Base-by-base conservation (phyloP, 1,284 basidiomycete genomes). In the Phylloporus sp. region DNA sequence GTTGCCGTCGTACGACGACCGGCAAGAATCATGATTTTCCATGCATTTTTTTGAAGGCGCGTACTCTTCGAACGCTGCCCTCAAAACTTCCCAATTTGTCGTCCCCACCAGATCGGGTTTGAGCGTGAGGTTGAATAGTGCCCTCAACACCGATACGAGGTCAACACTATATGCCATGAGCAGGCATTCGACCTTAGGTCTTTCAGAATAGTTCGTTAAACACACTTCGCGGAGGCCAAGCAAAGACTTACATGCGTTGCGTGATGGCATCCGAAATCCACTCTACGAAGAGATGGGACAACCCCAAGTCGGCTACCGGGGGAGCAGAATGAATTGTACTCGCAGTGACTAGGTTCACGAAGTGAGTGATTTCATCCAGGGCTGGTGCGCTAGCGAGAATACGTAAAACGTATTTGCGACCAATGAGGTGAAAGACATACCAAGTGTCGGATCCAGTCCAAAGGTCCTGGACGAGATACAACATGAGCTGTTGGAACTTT, bases 161-260 rank as follows among this genome's bases (percentile, higher is more conserved):
- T 66, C 59, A n/a, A 66, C n/a, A 8, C 55, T 58, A 17, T 66
- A 66, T n/a, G 59, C 37, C 56, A 56, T 58, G 3, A 66, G 34
- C n/a, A 66, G 42, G 31, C 64, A 13, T 37, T 66, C 64, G 4
- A 66, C 47, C 18, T 66, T 42, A n/a, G 64, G 64, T 47, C 64
- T 66, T 46, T 10, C 26, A 40, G 47, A 39, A 39, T 22, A 24
- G 4, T 7, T 1, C 55, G 10, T 22, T 15, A 6, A 40, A 5
- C 4, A 13, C 22, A 10, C 24, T 32, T 24, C 47, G 3, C 15
- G 12, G 46, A 4, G 24, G 15, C 28, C 13, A 15, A 4, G 4
- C 2, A 2, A 42, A 12, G n/a, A 51, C 58, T 53, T 39, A 65
- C 64, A 62, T 11, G 6, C 24, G 39, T 20, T 58, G 18, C 17